These are phyloP conservation scores for Ogataea methylovora DNA, from an alignment of 805 yeast genomes.

Conservation along the genomic window DNA sequence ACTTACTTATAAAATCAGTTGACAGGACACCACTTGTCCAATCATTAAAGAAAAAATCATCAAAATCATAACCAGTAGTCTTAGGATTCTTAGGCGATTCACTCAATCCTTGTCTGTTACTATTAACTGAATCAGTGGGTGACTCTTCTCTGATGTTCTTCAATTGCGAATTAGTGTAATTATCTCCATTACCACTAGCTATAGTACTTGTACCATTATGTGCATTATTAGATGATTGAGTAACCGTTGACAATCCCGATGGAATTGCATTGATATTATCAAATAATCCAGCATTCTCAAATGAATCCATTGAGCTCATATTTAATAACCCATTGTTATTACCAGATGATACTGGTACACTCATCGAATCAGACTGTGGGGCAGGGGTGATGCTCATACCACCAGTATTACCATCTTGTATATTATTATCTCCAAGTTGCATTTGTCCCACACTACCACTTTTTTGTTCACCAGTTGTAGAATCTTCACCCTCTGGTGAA, in stretches of 20 bases:
- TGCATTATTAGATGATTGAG: slow-evolving; percentile 13
- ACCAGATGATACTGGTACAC: neutral
- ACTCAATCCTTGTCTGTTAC: neutral
- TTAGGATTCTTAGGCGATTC: slow-evolving; percentile 1
- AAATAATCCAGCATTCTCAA: slow-evolving; percentile 5
- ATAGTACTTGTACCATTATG: slow-evolving; percentile 22
- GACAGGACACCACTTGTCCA: slow-evolving; percentile 16
- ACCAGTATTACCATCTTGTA: too few species aligned
- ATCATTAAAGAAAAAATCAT: slow-evolving; percentile 20
- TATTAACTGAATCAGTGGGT: neutral
- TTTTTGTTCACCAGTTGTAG: too few species aligned
- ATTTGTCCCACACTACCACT: too few species aligned
- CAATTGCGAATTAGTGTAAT: neutral
- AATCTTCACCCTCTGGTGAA: slow-evolving; percentile 1
- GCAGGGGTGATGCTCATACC: neutral
- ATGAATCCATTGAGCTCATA: neutral
- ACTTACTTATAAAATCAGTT: slow-evolving; percentile 5
- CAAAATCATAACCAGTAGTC: slow-evolving; percentile 14
- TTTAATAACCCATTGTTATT: neutral
- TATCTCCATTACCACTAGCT: slow-evolving; percentile 9
- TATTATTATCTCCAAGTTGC: too few species aligned
- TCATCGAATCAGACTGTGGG: neutral
- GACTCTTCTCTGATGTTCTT: neutral
- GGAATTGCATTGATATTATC: slow-evolving; percentile 18
- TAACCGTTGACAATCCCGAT: slow-evolving; percentile 24